Evolutionary conservation across 2,329 filamentous ascomycete genomes (phyloP).

Genomic region (Magnaporthales sp.): DNA sequence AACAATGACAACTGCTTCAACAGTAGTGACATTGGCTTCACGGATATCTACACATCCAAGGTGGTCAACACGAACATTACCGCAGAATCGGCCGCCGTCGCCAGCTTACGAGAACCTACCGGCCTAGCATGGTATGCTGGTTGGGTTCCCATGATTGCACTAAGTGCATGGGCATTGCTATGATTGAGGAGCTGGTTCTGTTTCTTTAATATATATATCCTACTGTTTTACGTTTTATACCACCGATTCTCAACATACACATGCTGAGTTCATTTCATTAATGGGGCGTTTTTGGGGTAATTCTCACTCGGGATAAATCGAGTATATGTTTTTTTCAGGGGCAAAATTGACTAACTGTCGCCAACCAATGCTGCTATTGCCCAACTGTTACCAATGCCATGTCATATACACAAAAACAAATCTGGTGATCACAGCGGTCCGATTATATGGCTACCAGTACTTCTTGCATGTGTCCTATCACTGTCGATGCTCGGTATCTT

Average conservation of each 20-base stretch:
- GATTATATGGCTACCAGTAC: too few relatives aligned
- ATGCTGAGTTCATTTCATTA: neutral
- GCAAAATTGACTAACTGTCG: neutral
- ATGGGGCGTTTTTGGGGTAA: neutral
- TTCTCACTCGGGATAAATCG: neutral
- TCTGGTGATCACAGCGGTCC: too few relatives aligned
- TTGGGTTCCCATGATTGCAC: conserved; percentile 32
- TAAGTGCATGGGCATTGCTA: conserved; percentile 28
- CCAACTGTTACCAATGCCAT: neutral
- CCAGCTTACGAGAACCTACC: conserved; percentile 10
- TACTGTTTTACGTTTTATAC: neutral
- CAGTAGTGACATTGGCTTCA: conserved; percentile 66
- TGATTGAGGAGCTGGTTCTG: neutral
- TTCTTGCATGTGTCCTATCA: neutral
- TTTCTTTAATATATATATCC: neutral
- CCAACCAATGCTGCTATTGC: neutral
- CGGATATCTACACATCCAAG: conserved; percentile 59
- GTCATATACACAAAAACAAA: too few relatives aligned
- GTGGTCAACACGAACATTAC: conserved; percentile 20
- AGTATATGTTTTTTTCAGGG: neutral
- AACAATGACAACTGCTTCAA: conserved; percentile 86
- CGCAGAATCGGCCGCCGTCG: conserved; percentile 21
- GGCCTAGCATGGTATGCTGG: conserved; percentile 22
- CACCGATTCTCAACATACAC: neutral
- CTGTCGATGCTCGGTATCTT: too few relatives aligned